Percentiles rank a stretch among this genome's conserved stretches.
Conservation (phyloP, 805 yeast genomes). For the Myxozyma geophila region DNA sequence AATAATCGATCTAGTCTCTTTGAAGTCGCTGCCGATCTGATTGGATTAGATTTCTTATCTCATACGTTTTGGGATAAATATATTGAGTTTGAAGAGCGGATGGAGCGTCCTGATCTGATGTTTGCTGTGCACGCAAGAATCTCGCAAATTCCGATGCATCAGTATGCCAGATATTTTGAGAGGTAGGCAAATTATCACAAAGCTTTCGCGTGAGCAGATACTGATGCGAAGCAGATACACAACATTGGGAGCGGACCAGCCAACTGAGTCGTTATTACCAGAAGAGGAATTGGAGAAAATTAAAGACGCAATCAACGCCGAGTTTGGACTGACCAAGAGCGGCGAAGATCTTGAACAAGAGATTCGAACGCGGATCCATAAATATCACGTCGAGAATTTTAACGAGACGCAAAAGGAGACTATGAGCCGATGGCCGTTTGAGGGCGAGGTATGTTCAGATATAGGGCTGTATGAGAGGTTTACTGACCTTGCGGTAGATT, state of each 20-base stretch:
- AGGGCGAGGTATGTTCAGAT: conserved; percentile 49
- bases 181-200: conserved; percentile 30
- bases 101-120: conserved; percentile 51
- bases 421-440: conserved; percentile 70
- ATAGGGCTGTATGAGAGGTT: not conserved
- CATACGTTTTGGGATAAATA: conserved; percentile 84
- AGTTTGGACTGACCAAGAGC: conserved; percentile 33
- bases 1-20: conserved; percentile 45
- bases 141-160: conserved; percentile 71
- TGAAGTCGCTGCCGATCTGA: conserved; percentile 52
- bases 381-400: conserved; percentile 52
- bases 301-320: conserved; percentile 35
- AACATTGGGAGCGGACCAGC: conserved; percentile 44
- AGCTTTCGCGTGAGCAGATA: not conserved
- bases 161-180: conserved; percentile 76
- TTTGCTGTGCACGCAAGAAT: conserved; percentile 47
- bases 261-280: conserved; percentile 44
- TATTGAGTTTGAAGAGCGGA: conserved; percentile 62
- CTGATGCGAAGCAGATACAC: conserved; percentile 35
- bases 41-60: conserved; percentile 76
- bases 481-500: conserved; percentile 44
- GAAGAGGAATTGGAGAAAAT: conserved; percentile 42
- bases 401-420: conserved; percentile 57
- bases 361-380: conserved; percentile 51
- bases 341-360: conserved; percentile 48